Conservation (phyloP, 352 stramenopile genomes). For the Globisporangium paroecandrum region DNA sequence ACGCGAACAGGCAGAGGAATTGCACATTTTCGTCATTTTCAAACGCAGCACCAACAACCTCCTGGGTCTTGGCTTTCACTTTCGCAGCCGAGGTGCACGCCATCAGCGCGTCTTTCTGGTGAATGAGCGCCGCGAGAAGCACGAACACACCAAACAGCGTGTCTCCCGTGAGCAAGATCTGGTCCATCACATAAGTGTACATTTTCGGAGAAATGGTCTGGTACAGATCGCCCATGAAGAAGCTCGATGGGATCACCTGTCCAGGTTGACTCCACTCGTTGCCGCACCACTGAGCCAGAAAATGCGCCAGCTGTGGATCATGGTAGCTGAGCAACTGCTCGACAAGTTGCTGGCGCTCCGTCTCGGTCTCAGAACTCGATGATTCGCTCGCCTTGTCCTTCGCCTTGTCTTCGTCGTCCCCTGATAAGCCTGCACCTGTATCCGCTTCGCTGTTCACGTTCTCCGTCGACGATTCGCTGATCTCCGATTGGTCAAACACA, state of each 20-base stretch:
- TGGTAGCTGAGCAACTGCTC: slow-evolving; percentile 78
- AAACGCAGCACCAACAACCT: slow-evolving; percentile 34
- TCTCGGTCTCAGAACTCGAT: slow-evolving; percentile 8
- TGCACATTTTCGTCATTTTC: slow-evolving; percentile 38
- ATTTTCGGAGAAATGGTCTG: slow-evolving; percentile 48
- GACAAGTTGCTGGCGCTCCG: slow-evolving; percentile 58
- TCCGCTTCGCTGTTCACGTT: neutral
- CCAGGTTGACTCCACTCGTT: slow-evolving; percentile 65
- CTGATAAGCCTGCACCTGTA: neutral
- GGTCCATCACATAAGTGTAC: slow-evolving; percentile 77
- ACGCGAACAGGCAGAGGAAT: slow-evolving; percentile 61
- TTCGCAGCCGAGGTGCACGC: slow-evolving; percentile 28
- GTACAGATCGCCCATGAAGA: slow-evolving; percentile 69
- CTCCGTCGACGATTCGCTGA: slow-evolving; percentile 24
- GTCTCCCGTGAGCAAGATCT: slow-evolving; percentile 72
- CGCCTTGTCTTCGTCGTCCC: slow-evolving; percentile 26
- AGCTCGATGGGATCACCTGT: slow-evolving; percentile 44
- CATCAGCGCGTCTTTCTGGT: slow-evolving; percentile 36
- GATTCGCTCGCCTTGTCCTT: slow-evolving; percentile 9
- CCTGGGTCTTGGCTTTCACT: slow-evolving; percentile 39
- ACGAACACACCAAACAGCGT: slow-evolving; percentile 71
- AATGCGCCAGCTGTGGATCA: slow-evolving; percentile 60
- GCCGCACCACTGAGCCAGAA: slow-evolving; percentile 67
- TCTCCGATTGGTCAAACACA: slow-evolving; percentile 27
- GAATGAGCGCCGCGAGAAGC: slow-evolving; percentile 54